These are phyloP conservation scores for Backusella parvicylindrica DNA, from an alignment of 192 early-diverging fungal genomes.

Conservation along the genomic window DNA sequence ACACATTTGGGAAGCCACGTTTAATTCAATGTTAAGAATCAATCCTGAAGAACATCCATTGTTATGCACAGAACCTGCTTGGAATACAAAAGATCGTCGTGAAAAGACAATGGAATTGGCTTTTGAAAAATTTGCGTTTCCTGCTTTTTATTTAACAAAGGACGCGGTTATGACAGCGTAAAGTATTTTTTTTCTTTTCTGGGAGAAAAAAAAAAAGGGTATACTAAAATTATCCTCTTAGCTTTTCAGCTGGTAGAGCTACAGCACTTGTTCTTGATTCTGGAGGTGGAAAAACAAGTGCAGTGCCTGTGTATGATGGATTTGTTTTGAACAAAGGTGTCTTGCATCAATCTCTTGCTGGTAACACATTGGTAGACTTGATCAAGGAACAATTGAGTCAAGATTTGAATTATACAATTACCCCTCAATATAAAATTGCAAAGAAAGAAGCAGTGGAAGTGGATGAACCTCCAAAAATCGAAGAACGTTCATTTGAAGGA, in stretches of 20 bases:
- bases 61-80: slow-evolving; percentile 88
- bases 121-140: slow-evolving; percentile 90
- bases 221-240: slow-evolving; percentile 18
- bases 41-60: slow-evolving; percentile 87
- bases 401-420: slow-evolving; percentile 59
- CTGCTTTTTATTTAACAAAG: slow-evolving; percentile 93
- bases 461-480: slow-evolving; percentile 56
- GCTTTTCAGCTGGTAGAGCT: slow-evolving; percentile 84
- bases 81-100: slow-evolving; percentile 80
- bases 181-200: slow-evolving; percentile 11
- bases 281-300: slow-evolving; percentile 84
- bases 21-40: slow-evolving; percentile 65
- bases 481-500: slow-evolving; percentile 49
- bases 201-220: neutral
- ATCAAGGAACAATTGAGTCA: slow-evolving; percentile 59
- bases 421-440: slow-evolving; percentile 82
- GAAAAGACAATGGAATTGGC: slow-evolving; percentile 90
- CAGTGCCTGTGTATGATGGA: slow-evolving; percentile 95
- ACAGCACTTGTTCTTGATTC: slow-evolving; percentile 92
- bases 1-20: slow-evolving; percentile 87
- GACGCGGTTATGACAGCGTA: slow-evolving; percentile 90
- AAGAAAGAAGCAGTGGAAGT: slow-evolving; percentile 73
- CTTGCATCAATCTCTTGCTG: slow-evolving; percentile 71
- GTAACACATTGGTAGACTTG: slow-evolving; percentile 79
- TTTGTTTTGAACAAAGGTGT: slow-evolving; percentile 90